Conservation (phyloP, 441 rosid species). For the Daphne laureola region DNA sequence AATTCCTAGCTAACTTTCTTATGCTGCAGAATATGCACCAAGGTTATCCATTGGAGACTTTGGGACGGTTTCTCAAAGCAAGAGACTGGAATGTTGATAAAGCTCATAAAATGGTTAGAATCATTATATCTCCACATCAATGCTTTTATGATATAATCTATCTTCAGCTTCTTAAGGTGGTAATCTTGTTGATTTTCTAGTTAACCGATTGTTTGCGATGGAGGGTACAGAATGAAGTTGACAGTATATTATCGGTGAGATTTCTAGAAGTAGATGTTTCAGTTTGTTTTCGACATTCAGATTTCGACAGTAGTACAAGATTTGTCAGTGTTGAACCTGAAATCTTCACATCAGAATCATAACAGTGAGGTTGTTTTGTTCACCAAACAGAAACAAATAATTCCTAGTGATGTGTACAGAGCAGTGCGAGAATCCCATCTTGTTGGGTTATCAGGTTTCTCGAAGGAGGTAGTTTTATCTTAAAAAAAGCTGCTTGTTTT, state of each 20-base stretch:
- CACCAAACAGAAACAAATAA: slow-evolving; percentile 47
- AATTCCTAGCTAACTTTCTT: neutral
- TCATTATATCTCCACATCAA: slow-evolving; percentile 1
- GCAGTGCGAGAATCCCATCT: slow-evolving; percentile 65
- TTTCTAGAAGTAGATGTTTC: neutral
- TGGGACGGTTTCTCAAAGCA: slow-evolving; percentile 63
- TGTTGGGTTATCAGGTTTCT: slow-evolving; percentile 54
- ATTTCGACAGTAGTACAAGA: slow-evolving; percentile 1
- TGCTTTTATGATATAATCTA: slow-evolving; percentile 6
- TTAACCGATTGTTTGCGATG: slow-evolving; percentile 50
- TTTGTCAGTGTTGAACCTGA: slow-evolving; percentile 2
- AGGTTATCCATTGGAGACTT: slow-evolving; percentile 38
- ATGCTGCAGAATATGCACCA: slow-evolving; percentile 54
- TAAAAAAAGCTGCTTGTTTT: slow-evolving; percentile 1
- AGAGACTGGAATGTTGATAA: slow-evolving; percentile 62
- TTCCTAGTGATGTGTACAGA: slow-evolving; percentile 53
- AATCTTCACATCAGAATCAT: neutral
- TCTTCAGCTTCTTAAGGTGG: neutral
- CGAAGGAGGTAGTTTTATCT: slow-evolving; percentile 43
- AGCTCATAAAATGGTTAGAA: slow-evolving; percentile 56
- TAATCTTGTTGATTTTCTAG: slow-evolving; percentile 21
- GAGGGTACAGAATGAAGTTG: slow-evolving; percentile 56
- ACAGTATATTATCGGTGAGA: slow-evolving; percentile 51
- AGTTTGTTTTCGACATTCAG: neutral
- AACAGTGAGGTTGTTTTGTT: slow-evolving; percentile 4